These are phyloP conservation scores for Hemerocallis citrina DNA, from an alignment of 106 monocot genomes.

Conservation along the genomic window DNA sequence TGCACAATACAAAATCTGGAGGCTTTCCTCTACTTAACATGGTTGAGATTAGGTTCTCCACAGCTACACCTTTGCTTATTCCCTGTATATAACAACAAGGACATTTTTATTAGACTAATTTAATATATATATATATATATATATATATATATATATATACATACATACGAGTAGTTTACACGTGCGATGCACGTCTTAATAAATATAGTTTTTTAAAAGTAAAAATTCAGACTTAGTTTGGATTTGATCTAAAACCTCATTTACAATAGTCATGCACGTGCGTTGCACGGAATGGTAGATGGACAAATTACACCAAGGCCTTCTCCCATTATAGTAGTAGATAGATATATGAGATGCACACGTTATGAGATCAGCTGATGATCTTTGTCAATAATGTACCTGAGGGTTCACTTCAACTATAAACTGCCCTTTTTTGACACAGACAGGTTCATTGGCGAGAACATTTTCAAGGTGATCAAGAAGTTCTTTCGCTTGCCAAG, in stretches of 20 bases:
- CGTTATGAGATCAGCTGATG: not conserved
- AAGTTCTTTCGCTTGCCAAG: conserved; percentile 67
- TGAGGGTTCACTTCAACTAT: conserved; percentile 66
- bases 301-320: no score
- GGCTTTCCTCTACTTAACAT: conserved; percentile 35
- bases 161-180: no score
- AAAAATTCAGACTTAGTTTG: no score
- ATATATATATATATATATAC: not conserved
- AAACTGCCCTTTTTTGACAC: conserved; percentile 58
- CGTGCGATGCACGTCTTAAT: no score
- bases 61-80: conserved; percentile 53
- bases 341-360: not conserved
- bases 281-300: no score
- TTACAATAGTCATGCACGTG: no score
- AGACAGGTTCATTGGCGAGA: conserved; percentile 67
- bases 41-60: conserved; percentile 32
- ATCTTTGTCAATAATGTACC: conserved; percentile 12
- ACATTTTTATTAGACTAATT: not conserved
- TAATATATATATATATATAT: not conserved
- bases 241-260: no score
- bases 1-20: conserved; percentile 66
- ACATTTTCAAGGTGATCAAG: conserved; percentile 70
- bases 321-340: not conserved
- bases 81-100: conserved; percentile 35
- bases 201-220: no score